phyloP scores from a whole-genome alignment of 306 rosid species.

The Cicer bijugum region DNA sequence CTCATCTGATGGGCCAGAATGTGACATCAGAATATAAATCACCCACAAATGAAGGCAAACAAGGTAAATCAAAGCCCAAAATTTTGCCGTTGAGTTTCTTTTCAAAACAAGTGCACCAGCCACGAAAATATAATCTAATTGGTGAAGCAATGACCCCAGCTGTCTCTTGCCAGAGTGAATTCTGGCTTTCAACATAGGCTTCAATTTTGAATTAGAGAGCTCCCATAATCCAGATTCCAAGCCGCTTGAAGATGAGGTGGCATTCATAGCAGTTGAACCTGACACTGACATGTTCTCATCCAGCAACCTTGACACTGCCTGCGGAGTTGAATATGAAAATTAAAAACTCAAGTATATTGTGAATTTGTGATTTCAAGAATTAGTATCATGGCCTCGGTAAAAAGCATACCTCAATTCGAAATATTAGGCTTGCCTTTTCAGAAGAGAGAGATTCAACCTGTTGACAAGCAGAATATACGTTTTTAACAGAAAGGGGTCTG shows the following conservation, averaged over 20 bases:
- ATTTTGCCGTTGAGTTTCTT: constrained; percentile 76
- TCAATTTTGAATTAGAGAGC: constrained; percentile 64
- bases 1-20: constrained; percentile 65
- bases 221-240: constrained; percentile 75
- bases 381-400: constrained; percentile 27
- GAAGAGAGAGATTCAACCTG: constrained; percentile 98
- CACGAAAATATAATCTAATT: constrained; percentile 75
- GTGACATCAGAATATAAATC: constrained; percentile 75
- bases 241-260: constrained; percentile 65
- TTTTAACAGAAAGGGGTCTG: constrained; percentile 24
- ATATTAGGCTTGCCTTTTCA: constrained; percentile 80
- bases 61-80: constrained; percentile 80
- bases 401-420: constrained; percentile 82
- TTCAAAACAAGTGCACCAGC: constrained; percentile 74
- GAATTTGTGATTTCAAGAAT: constrained; percentile 19
- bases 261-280: constrained; percentile 45
- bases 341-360: constrained; percentile 15
- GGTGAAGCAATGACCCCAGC: constrained; percentile 74
- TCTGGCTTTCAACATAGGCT: constrained; percentile 72
- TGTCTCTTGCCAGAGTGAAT: constrained; percentile 76
- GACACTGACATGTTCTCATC: constrained; percentile 68
- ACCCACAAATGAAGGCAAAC: constrained; percentile 95
- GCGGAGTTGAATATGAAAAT: constrained; percentile 41
- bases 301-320: constrained; percentile 76
- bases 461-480: constrained; percentile 45